Evolutionary conservation across 2,329 filamentous ascomycete species (phyloP), one percentile per base, ranked within the genome.

Genomic region (Thielaviopsis euricoi): DNA sequence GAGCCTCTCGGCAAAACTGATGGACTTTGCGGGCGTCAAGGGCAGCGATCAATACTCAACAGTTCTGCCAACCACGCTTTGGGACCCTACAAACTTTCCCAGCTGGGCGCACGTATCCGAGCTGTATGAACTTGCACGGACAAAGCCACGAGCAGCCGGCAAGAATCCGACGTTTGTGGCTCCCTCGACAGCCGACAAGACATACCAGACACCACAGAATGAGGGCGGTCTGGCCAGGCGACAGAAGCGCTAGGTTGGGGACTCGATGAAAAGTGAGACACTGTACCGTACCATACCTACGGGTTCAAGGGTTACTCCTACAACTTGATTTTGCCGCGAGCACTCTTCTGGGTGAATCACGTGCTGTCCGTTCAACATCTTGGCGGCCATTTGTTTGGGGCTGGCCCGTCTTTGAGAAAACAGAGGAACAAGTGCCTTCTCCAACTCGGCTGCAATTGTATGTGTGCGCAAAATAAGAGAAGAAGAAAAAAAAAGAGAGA

Each of bases 1-100:
- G 2, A 79, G 78, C 49, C 72, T 90, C 56, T 79, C 82, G 69
- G 81, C 85, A 62, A 89, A 87, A 70, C 73, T 91, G 58, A 76
- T 89, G 72, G 76, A 74, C 23, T 90, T 88, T 70, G 82, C 83
- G 9, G 72, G 69, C 22, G 64, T 75, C 52, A 67, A 60, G 1
- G 53, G 21, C 10, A 67, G 64, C 74, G 82, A 22, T 71, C 83
- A 87, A 69, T 89, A 90, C 67, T 74, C 73, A 33, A 87, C 82
- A 6, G 82, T 82, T 1, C 65, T 85, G 52, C 65, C 75, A 1
- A 64, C 68, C 1, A 75, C 78, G 2, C 62, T 83, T 6, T 86
- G 81, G 80, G 73, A 85, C 62, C 79, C 81, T 1, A 66, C 66
- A 1, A 71, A 64, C 3, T 79, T 85, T 61, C 81, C 82, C 0